Conservation (phyloP, 2,329 filamentous ascomycete genomes). For the Calonectria pteridis region DNA sequence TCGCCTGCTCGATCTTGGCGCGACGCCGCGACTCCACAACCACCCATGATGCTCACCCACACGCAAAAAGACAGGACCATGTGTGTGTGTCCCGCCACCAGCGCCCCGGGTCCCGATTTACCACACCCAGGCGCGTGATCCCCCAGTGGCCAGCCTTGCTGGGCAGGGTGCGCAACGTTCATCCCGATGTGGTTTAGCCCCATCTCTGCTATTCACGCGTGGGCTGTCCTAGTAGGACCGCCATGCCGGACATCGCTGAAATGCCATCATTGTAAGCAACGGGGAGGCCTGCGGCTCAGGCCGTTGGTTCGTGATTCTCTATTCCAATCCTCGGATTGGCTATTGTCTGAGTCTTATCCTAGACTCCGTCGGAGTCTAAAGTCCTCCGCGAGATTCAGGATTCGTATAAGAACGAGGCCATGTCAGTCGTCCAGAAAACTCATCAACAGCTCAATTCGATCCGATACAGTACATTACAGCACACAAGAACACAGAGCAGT, state of each 20-base stretch:
- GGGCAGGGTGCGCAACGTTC: constrained; percentile 1
- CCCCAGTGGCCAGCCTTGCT: not conserved
- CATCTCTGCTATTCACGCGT: not conserved
- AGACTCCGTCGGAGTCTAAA: not conserved
- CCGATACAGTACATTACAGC: not conserved
- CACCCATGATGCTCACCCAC: not conserved
- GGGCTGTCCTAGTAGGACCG: not conserved
- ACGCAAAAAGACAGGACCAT: not conserved
- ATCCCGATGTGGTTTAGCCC: constrained; percentile 1
- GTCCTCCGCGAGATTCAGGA: not conserved
- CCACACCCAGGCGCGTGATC: not conserved
- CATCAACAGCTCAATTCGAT: not conserved
- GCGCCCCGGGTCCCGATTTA: not conserved
- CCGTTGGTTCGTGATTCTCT: not conserved
- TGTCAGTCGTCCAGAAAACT: not conserved
- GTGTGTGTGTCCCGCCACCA: not conserved
- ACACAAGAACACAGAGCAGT: not conserved
- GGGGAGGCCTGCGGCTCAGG: not conserved
- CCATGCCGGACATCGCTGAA: not conserved
- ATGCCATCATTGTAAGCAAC: constrained; percentile 2
- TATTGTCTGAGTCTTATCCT: not conserved
- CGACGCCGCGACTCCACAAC: not conserved
- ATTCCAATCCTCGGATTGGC: not conserved
- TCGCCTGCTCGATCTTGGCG: constrained; percentile 3
- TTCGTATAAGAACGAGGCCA: not conserved